Conservation (phyloP, 2,329 filamentous ascomycete species). For the Paraconiothyrium sp. region DNA sequence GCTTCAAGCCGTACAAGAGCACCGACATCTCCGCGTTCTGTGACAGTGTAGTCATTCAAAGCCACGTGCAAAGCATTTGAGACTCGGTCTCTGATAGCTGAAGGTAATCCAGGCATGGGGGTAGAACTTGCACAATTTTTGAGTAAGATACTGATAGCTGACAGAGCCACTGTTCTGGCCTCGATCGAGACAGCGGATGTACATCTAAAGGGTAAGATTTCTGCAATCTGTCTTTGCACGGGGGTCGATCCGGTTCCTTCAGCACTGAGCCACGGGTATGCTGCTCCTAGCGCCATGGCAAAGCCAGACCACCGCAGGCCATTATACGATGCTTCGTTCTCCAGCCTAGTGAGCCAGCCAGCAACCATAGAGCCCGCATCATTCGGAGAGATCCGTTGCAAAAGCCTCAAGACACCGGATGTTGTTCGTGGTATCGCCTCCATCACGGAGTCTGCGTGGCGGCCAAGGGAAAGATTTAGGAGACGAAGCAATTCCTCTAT, state of each 20-base stretch:
- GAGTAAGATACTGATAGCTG: conserved; percentile 50
- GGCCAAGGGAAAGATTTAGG: conserved; percentile 45
- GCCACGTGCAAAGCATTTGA: conserved; percentile 52
- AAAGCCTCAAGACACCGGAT: conserved; percentile 30
- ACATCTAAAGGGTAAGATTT: conserved; percentile 49
- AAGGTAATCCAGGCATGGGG: conserved; percentile 3
- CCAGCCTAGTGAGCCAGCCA: conserved; percentile 42
- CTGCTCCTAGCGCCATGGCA: conserved; percentile 56
- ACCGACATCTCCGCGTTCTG: conserved; percentile 87
- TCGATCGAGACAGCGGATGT: conserved; percentile 52
- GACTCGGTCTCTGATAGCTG: conserved; percentile 34
- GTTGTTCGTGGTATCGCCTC: conserved; percentile 39
- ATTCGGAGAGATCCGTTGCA: conserved; percentile 21
- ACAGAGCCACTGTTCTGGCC: conserved; percentile 55
- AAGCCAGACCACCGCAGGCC: conserved; percentile 53
- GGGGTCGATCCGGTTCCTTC: conserved; percentile 10
- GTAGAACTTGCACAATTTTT: conserved; percentile 19
- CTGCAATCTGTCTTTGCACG: conserved; percentile 40
- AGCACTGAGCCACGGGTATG: conserved; percentile 29
- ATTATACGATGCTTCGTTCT: conserved; percentile 51
- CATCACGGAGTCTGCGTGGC: conserved; percentile 47
- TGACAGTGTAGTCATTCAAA: conserved; percentile 90
- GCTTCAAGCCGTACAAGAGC: conserved; percentile 85
- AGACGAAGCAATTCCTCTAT: conserved; percentile 31
- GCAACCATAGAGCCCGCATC: conserved; percentile 30